Evolutionary conservation across 495 filamentous ascomycete species (phyloP), one percentile per base, ranked within the genome.

Genomic region (Amniculicola lignicola): DNA sequence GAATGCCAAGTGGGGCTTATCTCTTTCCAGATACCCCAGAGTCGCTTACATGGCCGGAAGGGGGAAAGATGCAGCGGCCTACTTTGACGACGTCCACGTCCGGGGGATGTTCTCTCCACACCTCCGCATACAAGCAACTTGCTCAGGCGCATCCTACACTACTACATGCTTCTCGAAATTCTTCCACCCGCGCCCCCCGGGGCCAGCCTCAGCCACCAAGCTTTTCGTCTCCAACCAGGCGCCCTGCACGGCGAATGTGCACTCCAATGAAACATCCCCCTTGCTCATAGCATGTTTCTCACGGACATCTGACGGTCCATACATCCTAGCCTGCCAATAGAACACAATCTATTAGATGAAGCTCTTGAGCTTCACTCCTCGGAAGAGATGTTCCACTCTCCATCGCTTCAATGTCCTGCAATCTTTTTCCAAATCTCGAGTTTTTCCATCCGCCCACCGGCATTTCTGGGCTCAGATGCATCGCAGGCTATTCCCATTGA

Each of bases 281-380:
- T 33, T 10, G 56, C 40, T 49, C 46, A 48, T 38, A 40, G 27
- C 57, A 54, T 23, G n/a, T 28, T 24, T 6, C 18, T 12, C 21
- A 15, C 22, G 27, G n/a, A n/a, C n/a, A n/a, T 22, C 27, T 37
- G 14, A 27, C 54, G 36, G 43, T 60, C 44, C 42, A 49, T 49
- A 60, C 49, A 48, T 37, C 42, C 37, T 23, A 16, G 56, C 47
- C 45, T 47, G 40, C 56, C 55, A 45, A 52, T 48, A 59, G 56
- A 47, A 39, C 35, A 27, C 33, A 60, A 60, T 60, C 28, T 60
- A 60, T 41, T 60, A 60, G 19, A 60, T 60, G 24, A 19, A 29
- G n/a, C 44, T 35, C 28, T 19, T 24, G 19, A 38, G 21, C 12
- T 29, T 48, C 48, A 28, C 27, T 24, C 28, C 35, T 39, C 7